Base-by-base conservation (phyloP, 805 yeast genomes). In the Wickerhamomyces pijperi region DNA sequence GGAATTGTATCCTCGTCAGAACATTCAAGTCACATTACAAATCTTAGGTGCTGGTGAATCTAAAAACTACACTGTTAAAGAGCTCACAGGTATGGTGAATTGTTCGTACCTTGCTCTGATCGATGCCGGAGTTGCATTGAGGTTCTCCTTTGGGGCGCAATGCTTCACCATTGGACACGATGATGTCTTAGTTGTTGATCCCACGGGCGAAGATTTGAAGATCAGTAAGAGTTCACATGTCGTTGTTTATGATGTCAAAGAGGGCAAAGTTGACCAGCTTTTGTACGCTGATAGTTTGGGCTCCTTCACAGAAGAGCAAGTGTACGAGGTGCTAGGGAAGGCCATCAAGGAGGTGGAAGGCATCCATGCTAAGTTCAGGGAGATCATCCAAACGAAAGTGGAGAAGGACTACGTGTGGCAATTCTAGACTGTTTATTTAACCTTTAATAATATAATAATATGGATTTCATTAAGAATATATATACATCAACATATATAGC, bases 271-370 rank as follows among this genome's bases (percentile, higher is more conserved):
- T 2, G 62, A 67, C 37, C 69, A 80, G 35, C 54, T 90, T 4
- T 56, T 88, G n/a, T 61, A 77, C 39, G 60, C 77, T 40, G 95
- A 87, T 45, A 78, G 90, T 39, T 61, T 68, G 38, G 97, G 97
- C 4, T 59, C 63, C 1, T 86, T 87, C 49, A 62, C 72, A 2
- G 74, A 81, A 47, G 59, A 65, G 1, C 68, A 76, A 44, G 51
- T 86, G 18, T 65, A 74, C 34, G 51, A 56, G 4, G 68, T 72
- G 4, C 58, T 85, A n/a, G 77, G 74, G 19, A 36, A 39, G 8
- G 78, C 79, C 7, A 74, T 73, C 20, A 45, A 52, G 6, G 65
- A 67, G 36, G 68, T 80, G 29, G 66, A 68, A 18, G 42, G 49
- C 19, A 48, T 71, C 11, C 78, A 73, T 49, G 50, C 73, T 49